These are phyloP conservation scores for Venturia effusa DNA, from an alignment of 2,329 filamentous ascomycete genomes.

Conservation along the genomic window DNA sequence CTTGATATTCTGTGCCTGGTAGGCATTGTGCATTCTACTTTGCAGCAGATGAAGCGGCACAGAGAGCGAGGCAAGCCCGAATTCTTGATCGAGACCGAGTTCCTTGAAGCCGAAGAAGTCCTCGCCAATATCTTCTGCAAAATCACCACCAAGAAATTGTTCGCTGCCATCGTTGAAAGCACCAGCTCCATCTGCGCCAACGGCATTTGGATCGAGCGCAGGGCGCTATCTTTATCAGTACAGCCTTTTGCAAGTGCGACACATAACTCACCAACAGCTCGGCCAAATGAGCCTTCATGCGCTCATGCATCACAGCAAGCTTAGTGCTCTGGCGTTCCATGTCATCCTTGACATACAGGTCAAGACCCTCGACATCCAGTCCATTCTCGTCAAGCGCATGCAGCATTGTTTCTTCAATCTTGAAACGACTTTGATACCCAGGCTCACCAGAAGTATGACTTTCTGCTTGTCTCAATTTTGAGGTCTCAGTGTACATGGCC, in stretches of 20 bases:
- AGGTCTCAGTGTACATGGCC: constrained; percentile 59
- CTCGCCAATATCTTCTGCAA: constrained; percentile 93
- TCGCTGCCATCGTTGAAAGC: constrained; percentile 96
- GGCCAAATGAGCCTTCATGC: constrained; percentile 87
- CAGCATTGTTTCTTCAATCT: constrained; percentile 72
- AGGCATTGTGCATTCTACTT: constrained; percentile 75
- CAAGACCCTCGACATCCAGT: constrained; percentile 67
- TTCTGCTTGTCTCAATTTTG: constrained; percentile 24
- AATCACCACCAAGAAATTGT: constrained; percentile 92
- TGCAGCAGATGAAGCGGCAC: constrained; percentile 92
- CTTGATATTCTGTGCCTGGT: constrained; percentile 62
- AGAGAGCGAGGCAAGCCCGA: constrained; percentile 76
- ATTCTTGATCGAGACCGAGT: constrained; percentile 81
- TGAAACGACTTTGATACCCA: constrained; percentile 57
- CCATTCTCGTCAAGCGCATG: constrained; percentile 81
- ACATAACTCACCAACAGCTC: constrained; percentile 55
- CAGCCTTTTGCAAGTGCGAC: constrained; percentile 15
- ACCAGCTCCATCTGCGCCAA: constrained; percentile 70
- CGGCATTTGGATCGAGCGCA: constrained; percentile 59
- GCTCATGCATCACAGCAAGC: constrained; percentile 76
- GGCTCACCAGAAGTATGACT: constrained; percentile 21
- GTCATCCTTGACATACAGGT: constrained; percentile 84
- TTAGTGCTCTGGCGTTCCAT: constrained; percentile 76
- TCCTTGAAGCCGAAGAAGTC: constrained; percentile 99
- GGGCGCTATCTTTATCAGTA: constrained; percentile 47